These are phyloP conservation scores for Theileria luwenshuni DNA, from an alignment of 169 alveolate species.

Conservation along the genomic window DNA sequence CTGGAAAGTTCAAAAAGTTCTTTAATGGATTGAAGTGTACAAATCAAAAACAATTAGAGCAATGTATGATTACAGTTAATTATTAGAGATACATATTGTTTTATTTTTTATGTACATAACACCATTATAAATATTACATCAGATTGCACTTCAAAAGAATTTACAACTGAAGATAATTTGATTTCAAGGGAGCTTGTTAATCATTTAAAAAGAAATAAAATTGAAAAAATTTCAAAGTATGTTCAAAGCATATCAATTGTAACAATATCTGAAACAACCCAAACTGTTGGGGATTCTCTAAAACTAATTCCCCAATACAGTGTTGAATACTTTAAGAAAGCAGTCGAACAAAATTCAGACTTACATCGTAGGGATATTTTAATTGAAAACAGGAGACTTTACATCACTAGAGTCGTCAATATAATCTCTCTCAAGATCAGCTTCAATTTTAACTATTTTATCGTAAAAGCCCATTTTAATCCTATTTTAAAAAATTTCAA, in stretches of 20 bases:
- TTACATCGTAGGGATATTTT: conserved; percentile 18
- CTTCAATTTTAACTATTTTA: conserved; percentile 9
- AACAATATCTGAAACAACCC: conserved; percentile 9
- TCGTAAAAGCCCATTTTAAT: not conserved
- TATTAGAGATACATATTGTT: not conserved
- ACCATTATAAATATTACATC: not conserved
- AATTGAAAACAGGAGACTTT: conserved; percentile 12
- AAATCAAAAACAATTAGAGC: conserved; percentile 19
- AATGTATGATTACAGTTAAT: not conserved
- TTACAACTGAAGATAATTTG: no score
- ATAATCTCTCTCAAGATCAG: conserved; percentile 13
- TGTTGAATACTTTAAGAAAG: conserved; percentile 15
- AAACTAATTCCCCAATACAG: not conserved
- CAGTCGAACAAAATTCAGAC: conserved; percentile 16
- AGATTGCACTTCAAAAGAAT: no score
- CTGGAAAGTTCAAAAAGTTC: conserved; percentile 46
- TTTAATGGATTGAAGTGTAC: conserved; percentile 52
- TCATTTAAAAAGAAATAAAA: not conserved
- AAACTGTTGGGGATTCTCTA: not conserved
- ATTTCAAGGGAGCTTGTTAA: no score
- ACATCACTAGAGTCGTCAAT: conserved; percentile 18
- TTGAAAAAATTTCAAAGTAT: not conserved
- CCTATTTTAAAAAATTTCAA: not conserved
- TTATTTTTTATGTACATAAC: not conserved
- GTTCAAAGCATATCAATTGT: no score